These are phyloP conservation scores for Phytophthora niederhauseri DNA, from an alignment of 352 stramenopile species.

Conservation along the genomic window DNA sequence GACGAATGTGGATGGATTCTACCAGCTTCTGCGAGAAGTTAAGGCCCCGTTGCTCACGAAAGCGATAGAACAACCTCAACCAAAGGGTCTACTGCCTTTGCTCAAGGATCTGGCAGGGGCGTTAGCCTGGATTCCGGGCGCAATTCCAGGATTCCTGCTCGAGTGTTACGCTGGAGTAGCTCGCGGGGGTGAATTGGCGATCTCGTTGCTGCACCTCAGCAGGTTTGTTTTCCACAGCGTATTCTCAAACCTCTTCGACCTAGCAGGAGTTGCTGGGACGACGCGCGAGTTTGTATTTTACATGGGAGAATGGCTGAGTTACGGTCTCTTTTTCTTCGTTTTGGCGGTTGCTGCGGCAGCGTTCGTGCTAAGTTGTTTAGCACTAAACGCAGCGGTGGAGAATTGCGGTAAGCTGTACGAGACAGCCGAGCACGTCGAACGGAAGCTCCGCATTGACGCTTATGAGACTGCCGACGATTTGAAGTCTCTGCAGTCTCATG, in stretches of 20 bases:
- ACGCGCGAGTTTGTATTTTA: neutral
- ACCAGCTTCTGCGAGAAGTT: neutral
- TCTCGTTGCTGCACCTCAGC: neutral
- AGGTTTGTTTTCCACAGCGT: neutral
- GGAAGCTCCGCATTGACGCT: neutral
- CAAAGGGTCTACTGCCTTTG: neutral
- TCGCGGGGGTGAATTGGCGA: neutral
- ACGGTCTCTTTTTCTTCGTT: neutral
- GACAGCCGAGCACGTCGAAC: neutral
- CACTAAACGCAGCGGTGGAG: neutral
- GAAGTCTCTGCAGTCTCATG: neutral
- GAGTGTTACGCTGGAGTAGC: neutral
- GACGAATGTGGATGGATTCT: neutral
- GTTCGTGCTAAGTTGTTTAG: neutral
- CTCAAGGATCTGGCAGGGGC: neutral
- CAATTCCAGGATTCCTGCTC: neutral
- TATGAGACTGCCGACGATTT: neutral
- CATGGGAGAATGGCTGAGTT: neutral
- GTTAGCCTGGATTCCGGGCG: neutral
- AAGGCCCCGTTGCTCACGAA: neutral
- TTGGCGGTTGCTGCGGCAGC: neutral
- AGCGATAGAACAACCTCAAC: neutral
- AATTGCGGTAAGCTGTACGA: neutral
- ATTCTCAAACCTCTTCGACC: neutral
- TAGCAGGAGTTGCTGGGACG: neutral